A percentile compares a stretch with the other conserved stretches of the same genome.
phyloP scores from a whole-genome alignment of 2,329 filamentous ascomycete species.

The Colletotrichum magnum region DNA sequence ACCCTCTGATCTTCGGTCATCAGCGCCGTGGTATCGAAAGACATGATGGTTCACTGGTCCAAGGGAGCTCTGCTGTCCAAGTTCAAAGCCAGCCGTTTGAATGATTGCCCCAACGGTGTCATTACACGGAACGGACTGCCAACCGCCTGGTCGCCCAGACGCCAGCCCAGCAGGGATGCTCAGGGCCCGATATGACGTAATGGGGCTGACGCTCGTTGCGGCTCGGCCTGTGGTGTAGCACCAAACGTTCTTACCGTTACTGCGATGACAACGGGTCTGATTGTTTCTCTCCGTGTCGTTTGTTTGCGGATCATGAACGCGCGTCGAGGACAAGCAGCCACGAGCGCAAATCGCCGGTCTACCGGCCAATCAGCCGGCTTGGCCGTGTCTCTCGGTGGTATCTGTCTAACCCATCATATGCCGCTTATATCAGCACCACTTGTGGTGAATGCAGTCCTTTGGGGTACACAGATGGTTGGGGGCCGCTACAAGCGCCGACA shows the following conservation, averaged over 20 bases:
- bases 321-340: slow-evolving; percentile 17
- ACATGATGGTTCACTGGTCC: background rate
- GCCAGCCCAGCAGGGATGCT: slow-evolving; percentile 21
- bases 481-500: slow-evolving; percentile 1
- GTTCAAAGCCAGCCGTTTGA: slow-evolving; percentile 13
- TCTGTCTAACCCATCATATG: background rate
- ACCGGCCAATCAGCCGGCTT: slow-evolving; percentile 5
- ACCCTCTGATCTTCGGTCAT: slow-evolving; percentile 7
- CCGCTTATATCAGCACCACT: slow-evolving; percentile 6
- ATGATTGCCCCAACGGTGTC: background rate
- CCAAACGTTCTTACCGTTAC: background rate
- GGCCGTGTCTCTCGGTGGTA: slow-evolving; percentile 2
- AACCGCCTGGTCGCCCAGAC: background rate
- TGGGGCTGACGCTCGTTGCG: slow-evolving; percentile 6
- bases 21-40: background rate
- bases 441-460: no score
- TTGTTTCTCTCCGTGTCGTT: background rate
- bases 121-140: no score
- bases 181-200: slow-evolving; percentile 28
- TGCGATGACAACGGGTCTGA: background rate
- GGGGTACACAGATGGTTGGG: background rate
- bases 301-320: slow-evolving; percentile 10
- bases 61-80: background rate
- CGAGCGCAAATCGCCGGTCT: background rate
- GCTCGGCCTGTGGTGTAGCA: background rate